phyloP scores from a whole-genome alignment of 164 flowering plant species.

The grape (Vitis vinifera) region DNA sequence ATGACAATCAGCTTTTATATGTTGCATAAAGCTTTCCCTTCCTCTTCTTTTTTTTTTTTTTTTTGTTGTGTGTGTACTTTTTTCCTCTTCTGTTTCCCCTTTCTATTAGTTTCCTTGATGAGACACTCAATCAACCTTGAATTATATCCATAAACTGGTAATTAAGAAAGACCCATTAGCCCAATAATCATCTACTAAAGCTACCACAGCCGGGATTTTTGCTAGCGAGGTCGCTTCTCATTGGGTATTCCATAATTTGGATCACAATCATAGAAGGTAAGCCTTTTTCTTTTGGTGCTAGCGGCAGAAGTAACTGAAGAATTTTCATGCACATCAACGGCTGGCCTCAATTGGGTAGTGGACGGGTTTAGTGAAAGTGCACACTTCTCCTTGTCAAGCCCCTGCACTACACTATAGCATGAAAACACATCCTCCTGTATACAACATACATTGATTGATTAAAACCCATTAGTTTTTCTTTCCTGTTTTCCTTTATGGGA shows the following conservation, averaged over 20 bases:
- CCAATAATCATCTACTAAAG: neutral
- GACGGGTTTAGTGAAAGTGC: constrained; percentile 32
- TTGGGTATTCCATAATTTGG: constrained; percentile 9
- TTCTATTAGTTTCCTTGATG: constrained; percentile 2
- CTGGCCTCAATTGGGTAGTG: constrained; percentile 16
- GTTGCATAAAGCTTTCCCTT: constrained; percentile 10
- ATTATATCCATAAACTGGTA: constrained; percentile 5
- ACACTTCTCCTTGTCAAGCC: constrained; percentile 24
- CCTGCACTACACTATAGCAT: constrained; percentile 45
- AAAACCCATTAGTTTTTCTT: neutral
- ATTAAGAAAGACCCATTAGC: neutral
- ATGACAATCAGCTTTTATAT: constrained; percentile 13
- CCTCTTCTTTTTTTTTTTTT: constrained; percentile 1
- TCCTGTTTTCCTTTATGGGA: neutral
- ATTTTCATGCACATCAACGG: constrained; percentile 7
- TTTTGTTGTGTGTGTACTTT: constrained; percentile 1
- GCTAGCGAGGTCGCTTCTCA: constrained; percentile 13
- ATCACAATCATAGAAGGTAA: constrained; percentile 24
- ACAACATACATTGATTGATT: neutral
- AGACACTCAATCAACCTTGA: constrained; percentile 8
- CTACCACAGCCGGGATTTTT: neutral
- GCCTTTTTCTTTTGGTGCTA: constrained; percentile 39
- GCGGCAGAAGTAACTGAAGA: constrained; percentile 23
- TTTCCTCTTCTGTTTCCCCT: neutral
- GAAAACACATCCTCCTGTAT: constrained; percentile 51